Conservation (phyloP, 805 yeast genomes). For the Groenewaldozyma salmanticensis region DNA sequence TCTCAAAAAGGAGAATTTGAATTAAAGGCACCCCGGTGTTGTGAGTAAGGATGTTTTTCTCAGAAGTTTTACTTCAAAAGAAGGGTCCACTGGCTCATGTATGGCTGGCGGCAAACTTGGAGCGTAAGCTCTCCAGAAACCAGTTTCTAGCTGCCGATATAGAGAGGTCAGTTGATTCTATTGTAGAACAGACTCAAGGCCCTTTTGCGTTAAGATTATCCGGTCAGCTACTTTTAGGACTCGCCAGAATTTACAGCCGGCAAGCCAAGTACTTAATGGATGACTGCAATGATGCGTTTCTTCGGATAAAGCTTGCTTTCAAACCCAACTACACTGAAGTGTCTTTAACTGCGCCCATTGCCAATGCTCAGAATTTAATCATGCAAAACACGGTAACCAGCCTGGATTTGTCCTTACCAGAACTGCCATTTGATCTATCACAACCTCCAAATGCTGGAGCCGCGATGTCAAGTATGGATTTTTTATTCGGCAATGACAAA, state of each 20-base stretch:
- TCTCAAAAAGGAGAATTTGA: too few relatives aligned
- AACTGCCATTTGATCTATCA: constrained; percentile 35
- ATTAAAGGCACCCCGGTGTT: too few relatives aligned
- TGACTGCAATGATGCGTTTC: constrained; percentile 69
- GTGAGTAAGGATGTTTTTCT: constrained; percentile 47
- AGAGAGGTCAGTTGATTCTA: constrained; percentile 53
- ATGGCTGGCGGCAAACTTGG: constrained; percentile 89
- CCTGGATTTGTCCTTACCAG: constrained; percentile 60
- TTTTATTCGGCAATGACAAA: constrained; percentile 1
- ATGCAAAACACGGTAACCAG: constrained; percentile 74
- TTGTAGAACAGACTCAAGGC: constrained; percentile 40
- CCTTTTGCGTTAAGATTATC: constrained; percentile 72
- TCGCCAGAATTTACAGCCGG: constrained; percentile 75
- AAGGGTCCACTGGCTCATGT: constrained; percentile 83
- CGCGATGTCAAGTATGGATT: background rate
- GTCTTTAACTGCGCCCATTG: constrained; percentile 16
- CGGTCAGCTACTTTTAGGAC: constrained; percentile 79
- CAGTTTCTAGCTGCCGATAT: constrained; percentile 68
- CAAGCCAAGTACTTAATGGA: constrained; percentile 76
- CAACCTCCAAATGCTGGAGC: background rate
- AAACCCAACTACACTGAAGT: constrained; percentile 38
- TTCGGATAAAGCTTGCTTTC: constrained; percentile 51
- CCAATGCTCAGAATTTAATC: constrained; percentile 33
- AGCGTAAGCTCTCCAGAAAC: constrained; percentile 60
- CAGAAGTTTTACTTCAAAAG: constrained; percentile 46